Evolutionary conservation across 1,284 basidiomycete genomes (phyloP), one percentile per base, ranked within the genome.

Genomic region (Ceratobasidium sp.): DNA sequence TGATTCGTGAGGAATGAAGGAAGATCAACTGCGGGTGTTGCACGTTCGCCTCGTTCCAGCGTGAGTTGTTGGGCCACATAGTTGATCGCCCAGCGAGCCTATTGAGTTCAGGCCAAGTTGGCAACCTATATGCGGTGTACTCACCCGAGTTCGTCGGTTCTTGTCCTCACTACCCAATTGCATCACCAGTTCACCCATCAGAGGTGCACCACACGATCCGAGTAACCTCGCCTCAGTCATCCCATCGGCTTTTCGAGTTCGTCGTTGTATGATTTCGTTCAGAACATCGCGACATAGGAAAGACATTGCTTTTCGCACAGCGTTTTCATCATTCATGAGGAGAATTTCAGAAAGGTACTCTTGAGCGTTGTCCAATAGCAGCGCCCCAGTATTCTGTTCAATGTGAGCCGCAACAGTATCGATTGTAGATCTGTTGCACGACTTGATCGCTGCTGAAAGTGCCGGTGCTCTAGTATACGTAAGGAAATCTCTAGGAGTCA

Each of bases 121-220:
- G 22, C 40, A 34, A 34, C 15, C 17, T 6, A 22, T 40, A 35
- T 38, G 57, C 4, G 58, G 50, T 22, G 50, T 20, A 71, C 83
- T 74, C 71, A 88, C 88, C 68, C 78, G 78, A 50, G 81, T 76
- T 1, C 79, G 80, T 6, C 79, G 79, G 22, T 80, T 78, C 1
- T 75, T 71, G 67, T 87, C 82, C 55, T 87, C 83, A 73, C 93
- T 87, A 3, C 92, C 93, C 74, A 94, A 80, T 8, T 84, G 83
- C 27, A 92, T 83, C 22, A 93, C 87, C n/a, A 96, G 79, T 69
- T 89, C 86, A 1, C 88, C 87, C 17, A 95, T 80, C 20, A 94
- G 79, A 4, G 86, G 83, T 0, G 91, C 84, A 31, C 88, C 79
- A 71, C 85, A 89, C 69, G 86, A 87, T 56, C 84, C 85, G 47